Evolutionary conservation across 805 yeast species (phyloP).

Genomic region (Pichia exigua): DNA sequence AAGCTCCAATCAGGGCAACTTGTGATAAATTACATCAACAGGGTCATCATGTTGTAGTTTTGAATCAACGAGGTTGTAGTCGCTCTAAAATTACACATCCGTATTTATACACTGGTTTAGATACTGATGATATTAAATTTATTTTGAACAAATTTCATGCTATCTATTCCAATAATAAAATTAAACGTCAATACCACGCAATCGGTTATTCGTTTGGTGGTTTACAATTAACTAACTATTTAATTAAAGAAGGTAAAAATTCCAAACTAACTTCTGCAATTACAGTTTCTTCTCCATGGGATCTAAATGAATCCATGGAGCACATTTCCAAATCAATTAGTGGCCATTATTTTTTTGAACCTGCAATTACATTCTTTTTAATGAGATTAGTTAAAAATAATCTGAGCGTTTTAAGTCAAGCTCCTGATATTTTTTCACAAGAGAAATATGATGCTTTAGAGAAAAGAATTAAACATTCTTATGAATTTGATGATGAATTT

Average conservation of each 20-base stretch:
- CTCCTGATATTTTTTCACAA: constrained; percentile 22
- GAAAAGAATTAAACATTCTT: constrained; percentile 33
- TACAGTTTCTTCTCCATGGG: constrained; percentile 67
- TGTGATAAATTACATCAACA: constrained; percentile 34
- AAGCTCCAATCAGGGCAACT: constrained; percentile 57
- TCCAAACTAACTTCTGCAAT: constrained; percentile 50
- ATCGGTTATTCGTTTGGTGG: constrained; percentile 74
- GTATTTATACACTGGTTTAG: constrained; percentile 55
- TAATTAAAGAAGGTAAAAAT: constrained; percentile 57
- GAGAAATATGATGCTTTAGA: constrained; percentile 25
- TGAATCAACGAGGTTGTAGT: constrained; percentile 73
- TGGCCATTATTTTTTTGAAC: constrained; percentile 35
- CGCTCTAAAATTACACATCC: constrained; percentile 66
- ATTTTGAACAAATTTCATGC: constrained; percentile 42
- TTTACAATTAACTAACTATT: constrained; percentile 53
- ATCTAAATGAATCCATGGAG: constrained; percentile 46
- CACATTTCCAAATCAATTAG: constrained; percentile 33
- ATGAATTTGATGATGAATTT: constrained; percentile 54
- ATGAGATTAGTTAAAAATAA: constrained; percentile 39
- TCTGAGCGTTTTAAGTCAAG: constrained; percentile 27
- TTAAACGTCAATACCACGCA: constrained; percentile 47
- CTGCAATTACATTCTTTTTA: constrained; percentile 34
- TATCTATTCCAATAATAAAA: constrained; percentile 37
- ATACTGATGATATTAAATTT: constrained; percentile 63
- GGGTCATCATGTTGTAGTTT: constrained; percentile 46